Evolutionary conservation across 148 eudicot species (phyloP).

Genomic region (Tetragonia tetragonoides): DNA sequence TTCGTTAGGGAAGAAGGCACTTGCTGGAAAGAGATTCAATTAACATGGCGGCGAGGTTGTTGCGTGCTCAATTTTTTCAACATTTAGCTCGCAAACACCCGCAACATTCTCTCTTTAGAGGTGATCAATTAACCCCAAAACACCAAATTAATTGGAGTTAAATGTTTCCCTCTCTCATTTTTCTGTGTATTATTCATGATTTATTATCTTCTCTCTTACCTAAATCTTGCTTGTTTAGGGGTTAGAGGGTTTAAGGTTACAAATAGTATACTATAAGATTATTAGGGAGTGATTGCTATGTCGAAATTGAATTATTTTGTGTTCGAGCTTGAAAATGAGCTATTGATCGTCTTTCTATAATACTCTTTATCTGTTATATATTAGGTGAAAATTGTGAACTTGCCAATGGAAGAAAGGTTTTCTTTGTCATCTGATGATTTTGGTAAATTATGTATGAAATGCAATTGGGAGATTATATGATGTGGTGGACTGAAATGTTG

Average conservation of each 20-base stretch:
- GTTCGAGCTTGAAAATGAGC: neutral
- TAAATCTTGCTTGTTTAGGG: neutral
- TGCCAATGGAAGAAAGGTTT: neutral
- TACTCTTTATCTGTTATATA: neutral
- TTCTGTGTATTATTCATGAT: neutral
- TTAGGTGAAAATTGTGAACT: neutral
- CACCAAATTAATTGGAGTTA: too few species aligned
- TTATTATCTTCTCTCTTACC: too few species aligned
- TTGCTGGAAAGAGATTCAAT: neutral
- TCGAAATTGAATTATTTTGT: neutral
- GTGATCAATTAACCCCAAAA: neutral
- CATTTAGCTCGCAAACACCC: neutral
- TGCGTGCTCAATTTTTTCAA: neutral
- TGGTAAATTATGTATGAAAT: neutral
- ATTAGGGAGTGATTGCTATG: neutral
- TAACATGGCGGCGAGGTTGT: slow-evolving; percentile 6
- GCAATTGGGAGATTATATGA: too few species aligned
- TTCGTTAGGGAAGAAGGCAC: too few species aligned
- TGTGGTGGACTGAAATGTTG: too few species aligned
- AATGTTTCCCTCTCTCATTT: neutral
- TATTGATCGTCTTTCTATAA: neutral
- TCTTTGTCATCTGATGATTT: neutral
- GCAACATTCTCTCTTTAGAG: neutral
- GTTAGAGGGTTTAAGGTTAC: neutral
- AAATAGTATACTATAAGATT: too few species aligned